phyloP scores from a whole-genome alignment of 2,329 filamentous ascomycete genomes.

The Westerdykella aurantiaca region DNA sequence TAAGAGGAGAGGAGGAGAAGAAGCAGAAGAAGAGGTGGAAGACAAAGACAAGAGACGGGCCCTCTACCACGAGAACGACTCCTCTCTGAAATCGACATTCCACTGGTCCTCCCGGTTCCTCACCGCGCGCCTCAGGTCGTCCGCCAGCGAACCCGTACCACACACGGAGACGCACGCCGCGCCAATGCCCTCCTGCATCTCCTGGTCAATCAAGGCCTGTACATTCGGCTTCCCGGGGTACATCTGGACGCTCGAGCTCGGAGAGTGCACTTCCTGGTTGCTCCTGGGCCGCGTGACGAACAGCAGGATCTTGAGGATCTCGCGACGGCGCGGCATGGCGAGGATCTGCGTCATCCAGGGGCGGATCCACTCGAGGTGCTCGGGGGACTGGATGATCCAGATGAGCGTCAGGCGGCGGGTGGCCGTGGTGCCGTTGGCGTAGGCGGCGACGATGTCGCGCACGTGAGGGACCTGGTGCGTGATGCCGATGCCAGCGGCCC shows the following conservation, averaged over 20 bases:
- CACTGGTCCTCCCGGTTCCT: constrained; percentile 58
- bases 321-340: constrained; percentile 70
- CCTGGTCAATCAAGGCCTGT: constrained; percentile 69
- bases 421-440: constrained; percentile 67
- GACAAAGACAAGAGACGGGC: constrained; percentile 4
- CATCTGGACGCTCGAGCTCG: constrained; percentile 80
- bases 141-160: constrained; percentile 66
- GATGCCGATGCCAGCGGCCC: constrained; percentile 90
- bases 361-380: constrained; percentile 88
- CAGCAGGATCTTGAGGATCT: constrained; percentile 77
- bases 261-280: constrained; percentile 72
- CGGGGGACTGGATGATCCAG: constrained; percentile 87
- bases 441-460: constrained; percentile 53
- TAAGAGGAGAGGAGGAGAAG: not conserved
- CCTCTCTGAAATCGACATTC: constrained; percentile 72
- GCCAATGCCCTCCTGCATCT: constrained; percentile 75
- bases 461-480: constrained; percentile 91
- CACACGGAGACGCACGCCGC: constrained; percentile 84
- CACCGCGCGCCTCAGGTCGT: constrained; percentile 66
- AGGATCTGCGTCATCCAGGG: constrained; percentile 87
- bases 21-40: too few relatives aligned
- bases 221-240: constrained; percentile 84
- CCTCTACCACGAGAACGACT: constrained; percentile 62
- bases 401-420: constrained; percentile 76
- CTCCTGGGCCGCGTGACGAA: constrained; percentile 86